Evolutionary conservation across 352 stramenopile genomes (phyloP), one percentile per base, ranked within the genome.

Genomic region (Phytophthora sp.): DNA sequence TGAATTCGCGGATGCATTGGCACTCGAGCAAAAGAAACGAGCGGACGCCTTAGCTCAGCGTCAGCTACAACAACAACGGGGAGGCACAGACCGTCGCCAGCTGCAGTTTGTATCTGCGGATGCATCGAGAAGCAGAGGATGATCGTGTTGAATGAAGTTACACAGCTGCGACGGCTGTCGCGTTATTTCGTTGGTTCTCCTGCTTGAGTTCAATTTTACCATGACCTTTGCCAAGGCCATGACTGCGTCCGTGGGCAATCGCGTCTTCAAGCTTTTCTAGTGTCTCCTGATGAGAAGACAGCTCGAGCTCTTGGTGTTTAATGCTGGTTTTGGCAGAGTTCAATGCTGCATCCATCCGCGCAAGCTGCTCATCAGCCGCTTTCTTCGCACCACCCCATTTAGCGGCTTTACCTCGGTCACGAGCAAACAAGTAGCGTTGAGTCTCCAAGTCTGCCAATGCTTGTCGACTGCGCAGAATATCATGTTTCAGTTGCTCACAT

Each of bases 1-100:
- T 54, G 87, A 95, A 44, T 93, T 80, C 64, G 62, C 59, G 17
- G 84, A 95, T 30, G 78, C 66, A 34, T 63, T 95, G 32, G 67
- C 81, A 23, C 61, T 89, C 18, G 78, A 85, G 41, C 82, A 92
- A 44, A 92, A 87, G 63, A 74, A 78, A 15, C 77, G 71, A 0
- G 66, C 62, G 4, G 82, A 90, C 20, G 73, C 62, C 49, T 62
- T 66, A 17, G 30, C 69, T 15, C 62, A 60, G n/a, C 60, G 63
- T 3, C 79, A 91, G 31, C 30, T 68, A 5, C 69, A 83, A 37
- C 46, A 64, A 8, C 75, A 79, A 52, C 35, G 62, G 12, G 21
- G 35, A 43, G 46, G 39, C 12, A 42, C 26, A 30, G 48, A 62
- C 12, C 12, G 30, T 44, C 55, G 62, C 6, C 55, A 66, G 24